Evolutionary conservation across 2,329 filamentous ascomycete genomes (phyloP).

Genomic region (Aspergillus quadricinctus): DNA sequence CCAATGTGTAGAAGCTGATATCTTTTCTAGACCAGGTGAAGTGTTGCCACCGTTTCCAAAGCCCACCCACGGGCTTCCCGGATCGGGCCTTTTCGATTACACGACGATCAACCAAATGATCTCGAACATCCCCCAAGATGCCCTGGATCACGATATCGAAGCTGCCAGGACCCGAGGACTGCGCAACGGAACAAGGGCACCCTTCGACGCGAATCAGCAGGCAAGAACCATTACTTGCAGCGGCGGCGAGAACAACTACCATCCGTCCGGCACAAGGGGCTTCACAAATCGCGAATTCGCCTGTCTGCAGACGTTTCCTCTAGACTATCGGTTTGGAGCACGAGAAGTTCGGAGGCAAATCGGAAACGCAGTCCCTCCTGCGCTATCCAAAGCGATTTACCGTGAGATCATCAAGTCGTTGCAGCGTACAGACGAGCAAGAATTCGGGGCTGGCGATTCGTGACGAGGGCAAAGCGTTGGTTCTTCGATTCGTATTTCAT

Average conservation of each 20-base stretch:
- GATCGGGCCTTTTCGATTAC: slow-evolving; percentile 28
- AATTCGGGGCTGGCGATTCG: slow-evolving; percentile 1
- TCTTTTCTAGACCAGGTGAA: slow-evolving; percentile 62
- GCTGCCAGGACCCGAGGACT: slow-evolving; percentile 13
- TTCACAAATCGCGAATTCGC: slow-evolving; percentile 68
- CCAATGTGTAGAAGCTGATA: neutral
- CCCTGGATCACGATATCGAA: slow-evolving; percentile 41
- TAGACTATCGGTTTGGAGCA: slow-evolving; percentile 53
- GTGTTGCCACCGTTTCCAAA: slow-evolving; percentile 61
- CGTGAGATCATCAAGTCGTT: slow-evolving; percentile 34
- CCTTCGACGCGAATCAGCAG: slow-evolving; percentile 49
- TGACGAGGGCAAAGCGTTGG: neutral
- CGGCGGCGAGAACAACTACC: slow-evolving; percentile 58
- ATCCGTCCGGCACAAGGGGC: slow-evolving; percentile 59
- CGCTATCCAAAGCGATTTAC: slow-evolving; percentile 39
- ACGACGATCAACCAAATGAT: slow-evolving; percentile 44
- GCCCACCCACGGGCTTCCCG: slow-evolving; percentile 51
- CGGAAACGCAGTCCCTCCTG: slow-evolving; percentile 73
- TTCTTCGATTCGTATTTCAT: neutral
- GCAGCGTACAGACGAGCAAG: slow-evolving; percentile 31
- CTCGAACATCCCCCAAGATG: slow-evolving; percentile 33
- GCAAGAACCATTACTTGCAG: slow-evolving; percentile 59
- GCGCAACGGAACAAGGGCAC: slow-evolving; percentile 24
- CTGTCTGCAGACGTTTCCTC: slow-evolving; percentile 65
- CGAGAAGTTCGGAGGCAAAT: slow-evolving; percentile 55